Conservation (phyloP, 306 rosid genomes). For the Pyrus betulifolia region DNA sequence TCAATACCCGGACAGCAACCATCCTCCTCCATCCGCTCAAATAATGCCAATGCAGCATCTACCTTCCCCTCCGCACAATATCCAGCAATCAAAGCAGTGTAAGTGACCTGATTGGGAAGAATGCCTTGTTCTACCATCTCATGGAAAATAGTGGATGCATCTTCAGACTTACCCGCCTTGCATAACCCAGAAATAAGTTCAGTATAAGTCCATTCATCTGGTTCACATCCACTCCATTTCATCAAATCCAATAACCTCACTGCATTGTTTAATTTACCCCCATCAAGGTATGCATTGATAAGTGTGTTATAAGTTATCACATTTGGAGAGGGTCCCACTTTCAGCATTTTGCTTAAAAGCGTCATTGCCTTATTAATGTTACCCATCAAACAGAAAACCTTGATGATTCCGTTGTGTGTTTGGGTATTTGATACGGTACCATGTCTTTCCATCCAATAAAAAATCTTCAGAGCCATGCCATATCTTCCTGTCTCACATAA, state of each 20-base stretch:
- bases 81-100: conserved; percentile 36
- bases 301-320: conserved; percentile 33
- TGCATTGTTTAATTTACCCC: conserved; percentile 28
- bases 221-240: conserved; percentile 34
- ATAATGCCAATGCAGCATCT: conserved; percentile 23
- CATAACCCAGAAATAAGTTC: conserved; percentile 34
- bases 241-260: conserved; percentile 30
- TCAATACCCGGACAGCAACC: conserved; percentile 24
- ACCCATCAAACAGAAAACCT: conserved; percentile 27
- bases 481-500: conserved; percentile 28
- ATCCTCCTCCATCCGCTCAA: conserved; percentile 28
- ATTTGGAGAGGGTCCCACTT: conserved; percentile 26
- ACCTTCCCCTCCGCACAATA: conserved; percentile 20
- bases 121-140: conserved; percentile 33
- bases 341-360: conserved; percentile 35
- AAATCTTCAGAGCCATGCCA: conserved; percentile 13
- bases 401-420: conserved; percentile 32
- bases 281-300: conserved; percentile 16
- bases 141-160: conserved; percentile 16
- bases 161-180: conserved; percentile 10
- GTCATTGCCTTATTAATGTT: conserved; percentile 27
- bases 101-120: conserved; percentile 27
- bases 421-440: conserved; percentile 19
- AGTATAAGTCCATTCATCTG: conserved; percentile 32
- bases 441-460: conserved; percentile 35